These are phyloP conservation scores for Micromonas pusilla DNA, from an alignment of 139 green algal species.

Conservation along the genomic window DNA sequence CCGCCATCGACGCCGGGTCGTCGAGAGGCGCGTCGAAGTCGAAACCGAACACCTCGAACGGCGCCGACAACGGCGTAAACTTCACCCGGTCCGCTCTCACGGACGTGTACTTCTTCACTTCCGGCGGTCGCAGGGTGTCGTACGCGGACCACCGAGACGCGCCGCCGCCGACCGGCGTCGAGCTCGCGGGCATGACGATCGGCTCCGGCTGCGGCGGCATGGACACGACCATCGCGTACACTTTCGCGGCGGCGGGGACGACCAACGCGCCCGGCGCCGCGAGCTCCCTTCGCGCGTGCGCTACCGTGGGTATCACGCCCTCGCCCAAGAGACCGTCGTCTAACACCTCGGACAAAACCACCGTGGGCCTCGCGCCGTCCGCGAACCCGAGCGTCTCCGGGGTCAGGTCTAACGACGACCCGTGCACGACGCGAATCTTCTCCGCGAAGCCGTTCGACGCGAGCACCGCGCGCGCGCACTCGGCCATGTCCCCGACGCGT, in stretches of 20 bases:
- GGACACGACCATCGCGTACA: conserved; percentile 19
- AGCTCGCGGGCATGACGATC: not conserved
- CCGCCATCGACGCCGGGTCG: conserved; percentile 2
- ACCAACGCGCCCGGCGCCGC: not conserved
- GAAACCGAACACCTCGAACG: conserved; percentile 5
- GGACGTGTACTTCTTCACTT: not conserved
- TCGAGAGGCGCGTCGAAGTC: conserved; percentile 20
- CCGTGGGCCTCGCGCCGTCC: not conserved
- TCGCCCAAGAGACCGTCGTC: conserved; percentile 22
- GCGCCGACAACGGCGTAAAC: not conserved
- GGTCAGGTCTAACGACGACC: not conserved
- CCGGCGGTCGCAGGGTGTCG: not conserved
- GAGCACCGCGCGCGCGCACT: conserved; percentile 14
- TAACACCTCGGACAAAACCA: conserved; percentile 22
- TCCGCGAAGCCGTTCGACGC: not conserved
- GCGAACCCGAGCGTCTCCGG: not conserved
- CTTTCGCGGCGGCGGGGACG: conserved; percentile 9
- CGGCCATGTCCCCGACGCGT: conserved; percentile 51
- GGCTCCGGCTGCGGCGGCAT: conserved; percentile 6
- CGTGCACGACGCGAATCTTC: not conserved
- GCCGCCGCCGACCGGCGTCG: not conserved
- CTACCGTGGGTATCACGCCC: conserved; percentile 13
- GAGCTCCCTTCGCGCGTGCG: conserved; percentile 1
- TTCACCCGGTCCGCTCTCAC: not conserved
- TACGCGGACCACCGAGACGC: not conserved